A percentile compares a stretch with the other conserved stretches of the same genome.
These are phyloP conservation scores for Simplicillium aogashimaense DNA, from an alignment of 2,329 filamentous ascomycete genomes.

Conservation along the genomic window DNA sequence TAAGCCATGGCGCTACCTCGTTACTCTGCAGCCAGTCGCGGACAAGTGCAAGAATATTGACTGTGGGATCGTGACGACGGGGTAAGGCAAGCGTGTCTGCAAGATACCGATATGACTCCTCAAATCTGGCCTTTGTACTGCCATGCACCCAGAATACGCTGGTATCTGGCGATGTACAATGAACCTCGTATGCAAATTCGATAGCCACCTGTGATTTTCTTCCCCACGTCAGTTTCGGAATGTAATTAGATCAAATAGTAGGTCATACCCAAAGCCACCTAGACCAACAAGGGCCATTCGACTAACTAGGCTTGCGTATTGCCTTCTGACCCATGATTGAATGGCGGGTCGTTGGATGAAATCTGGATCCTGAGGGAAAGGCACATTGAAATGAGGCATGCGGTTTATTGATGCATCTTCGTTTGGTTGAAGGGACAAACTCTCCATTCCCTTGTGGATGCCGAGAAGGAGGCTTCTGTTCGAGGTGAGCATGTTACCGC, in stretches of 20 bases:
- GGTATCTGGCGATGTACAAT: neutral
- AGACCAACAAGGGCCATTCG: conserved; percentile 22
- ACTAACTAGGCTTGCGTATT: conserved; percentile 8
- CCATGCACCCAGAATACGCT: conserved; percentile 26
- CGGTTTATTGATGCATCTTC: no score
- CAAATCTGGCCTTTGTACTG: conserved; percentile 16
- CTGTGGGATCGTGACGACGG: conserved; percentile 12
- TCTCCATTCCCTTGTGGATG: no score
- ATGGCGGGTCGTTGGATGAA: conserved; percentile 19
- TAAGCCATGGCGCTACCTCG: conserved; percentile 18
- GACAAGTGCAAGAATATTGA: conserved; percentile 15
- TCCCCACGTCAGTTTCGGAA: no score
- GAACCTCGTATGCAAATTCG: neutral
- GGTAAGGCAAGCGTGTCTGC: conserved; percentile 16
- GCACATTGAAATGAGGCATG: no score
- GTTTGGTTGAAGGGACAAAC: no score
- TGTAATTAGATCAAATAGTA: no score
- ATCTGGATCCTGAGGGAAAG: conserved; percentile 19
- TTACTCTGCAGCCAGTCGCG: conserved; percentile 19
- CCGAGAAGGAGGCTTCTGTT: no score
- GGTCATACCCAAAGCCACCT: conserved; percentile 22
- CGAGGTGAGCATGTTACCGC: no score
- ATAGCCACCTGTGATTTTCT: conserved; percentile 8
- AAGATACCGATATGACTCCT: conserved; percentile 20
- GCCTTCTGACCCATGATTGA: conserved; percentile 11